Evolutionary conservation across 768 basidiomycete genomes (phyloP).

Genomic region (Lactarius indigo): DNA sequence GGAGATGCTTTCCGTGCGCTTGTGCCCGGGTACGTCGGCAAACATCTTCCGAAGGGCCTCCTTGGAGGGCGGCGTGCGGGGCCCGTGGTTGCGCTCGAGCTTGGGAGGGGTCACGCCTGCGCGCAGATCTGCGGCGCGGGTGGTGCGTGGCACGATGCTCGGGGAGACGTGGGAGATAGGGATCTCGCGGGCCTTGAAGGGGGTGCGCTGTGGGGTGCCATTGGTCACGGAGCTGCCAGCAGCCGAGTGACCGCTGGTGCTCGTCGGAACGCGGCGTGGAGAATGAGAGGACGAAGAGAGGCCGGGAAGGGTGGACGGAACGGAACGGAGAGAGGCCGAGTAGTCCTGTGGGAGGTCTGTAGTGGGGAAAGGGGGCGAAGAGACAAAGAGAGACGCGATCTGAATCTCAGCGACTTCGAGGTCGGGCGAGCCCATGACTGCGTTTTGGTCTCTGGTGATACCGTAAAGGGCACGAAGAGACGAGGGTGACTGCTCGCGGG

Average conservation of each 20-base stretch:
- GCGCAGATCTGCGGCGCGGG: slow-evolving; percentile 69
- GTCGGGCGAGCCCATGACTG: slow-evolving; percentile 70
- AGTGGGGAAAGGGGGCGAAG: slow-evolving; percentile 76
- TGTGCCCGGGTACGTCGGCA: slow-evolving; percentile 78
- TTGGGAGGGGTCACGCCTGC: slow-evolving; percentile 51
- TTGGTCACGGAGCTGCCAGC: slow-evolving; percentile 47
- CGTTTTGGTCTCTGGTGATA: slow-evolving; percentile 51
- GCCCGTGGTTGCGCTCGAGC: slow-evolving; percentile 37
- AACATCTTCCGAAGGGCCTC: slow-evolving; percentile 64
- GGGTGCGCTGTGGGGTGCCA: slow-evolving; percentile 43
- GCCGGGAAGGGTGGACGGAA: slow-evolving; percentile 40
- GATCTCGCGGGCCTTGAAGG: slow-evolving; percentile 65
- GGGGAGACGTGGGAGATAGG: slow-evolving; percentile 60
- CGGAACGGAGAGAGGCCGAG: slow-evolving; percentile 40
- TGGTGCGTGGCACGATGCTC: slow-evolving; percentile 73
- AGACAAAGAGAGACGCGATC: slow-evolving; percentile 73
- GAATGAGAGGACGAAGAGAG: slow-evolving; percentile 42
- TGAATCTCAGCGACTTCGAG: slow-evolving; percentile 69
- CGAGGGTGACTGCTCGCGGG: slow-evolving; percentile 51
- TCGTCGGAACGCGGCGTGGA: slow-evolving; percentile 26
- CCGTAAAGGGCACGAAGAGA: slow-evolving; percentile 74
- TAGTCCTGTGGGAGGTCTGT: slow-evolving; percentile 54
- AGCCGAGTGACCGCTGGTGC: slow-evolving; percentile 29
- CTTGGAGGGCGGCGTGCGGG: slow-evolving; percentile 55
- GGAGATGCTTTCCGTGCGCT: slow-evolving; percentile 58